A percentile compares a stretch with the other conserved stretches of the same genome.
phyloP scores from a whole-genome alignment of 73 alveolate genomes.

The Paramecium pentaurelia region DNA sequence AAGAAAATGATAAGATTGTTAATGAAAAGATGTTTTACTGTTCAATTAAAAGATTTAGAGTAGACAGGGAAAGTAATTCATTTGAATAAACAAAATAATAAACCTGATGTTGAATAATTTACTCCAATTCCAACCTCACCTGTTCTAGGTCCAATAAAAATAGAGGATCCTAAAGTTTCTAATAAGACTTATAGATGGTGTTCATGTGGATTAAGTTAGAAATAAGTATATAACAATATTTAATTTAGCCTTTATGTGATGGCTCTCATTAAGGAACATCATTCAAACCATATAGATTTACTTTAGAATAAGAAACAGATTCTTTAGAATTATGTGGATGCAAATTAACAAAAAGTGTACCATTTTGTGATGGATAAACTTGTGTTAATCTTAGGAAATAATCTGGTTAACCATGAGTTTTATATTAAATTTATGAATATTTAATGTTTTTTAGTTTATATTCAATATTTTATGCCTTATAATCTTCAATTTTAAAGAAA shows the following conservation, averaged over 20 bases:
- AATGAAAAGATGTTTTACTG: neutral
- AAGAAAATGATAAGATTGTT: neutral
- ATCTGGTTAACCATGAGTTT: neutral
- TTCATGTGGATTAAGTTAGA: constrained; percentile 68
- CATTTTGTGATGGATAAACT: constrained; percentile 79
- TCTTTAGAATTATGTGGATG: constrained; percentile 77
- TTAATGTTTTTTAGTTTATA: neutral
- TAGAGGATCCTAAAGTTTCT: constrained; percentile 66
- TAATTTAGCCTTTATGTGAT: constrained; percentile 77
- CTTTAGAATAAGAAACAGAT: constrained; percentile 68
- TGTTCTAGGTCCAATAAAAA: constrained; percentile 63
- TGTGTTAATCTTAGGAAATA: constrained; percentile 53
- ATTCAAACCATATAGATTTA: constrained; percentile 73
- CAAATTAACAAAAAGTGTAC: constrained; percentile 70
- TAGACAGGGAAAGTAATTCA: neutral
- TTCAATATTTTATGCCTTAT: neutral
- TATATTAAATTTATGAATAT: neutral
- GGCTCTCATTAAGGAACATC: constrained; percentile 68
- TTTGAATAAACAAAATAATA: neutral
- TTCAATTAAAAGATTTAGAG: neutral
- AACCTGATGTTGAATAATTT: neutral
- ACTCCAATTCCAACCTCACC: constrained; percentile 73
- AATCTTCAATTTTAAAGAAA: neutral
- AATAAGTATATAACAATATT: neutral
- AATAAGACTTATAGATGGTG: constrained; percentile 75